A percentile compares a stretch with the other conserved stretches of the same genome.
Conservation (phyloP, 495 filamentous ascomycete species). For the Hypoxylon rickii region DNA sequence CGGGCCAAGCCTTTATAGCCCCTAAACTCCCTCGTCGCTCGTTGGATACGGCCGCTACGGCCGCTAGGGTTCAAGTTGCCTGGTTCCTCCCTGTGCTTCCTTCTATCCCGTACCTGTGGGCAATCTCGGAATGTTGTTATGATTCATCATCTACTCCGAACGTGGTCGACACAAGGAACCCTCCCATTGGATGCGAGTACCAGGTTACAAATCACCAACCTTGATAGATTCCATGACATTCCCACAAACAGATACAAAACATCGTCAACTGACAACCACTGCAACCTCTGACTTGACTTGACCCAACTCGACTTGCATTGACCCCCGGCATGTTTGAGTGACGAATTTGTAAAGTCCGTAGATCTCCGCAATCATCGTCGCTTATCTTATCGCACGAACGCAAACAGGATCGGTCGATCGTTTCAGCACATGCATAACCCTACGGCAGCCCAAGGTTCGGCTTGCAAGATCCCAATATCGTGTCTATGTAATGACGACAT, state of each 20-base stretch:
- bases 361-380: background rate
- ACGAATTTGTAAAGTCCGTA: background rate
- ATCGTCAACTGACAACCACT: background rate
- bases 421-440: constrained; percentile 24
- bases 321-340: background rate
- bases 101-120: no score
- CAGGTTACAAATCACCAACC: no score
- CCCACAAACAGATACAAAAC: background rate
- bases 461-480: background rate
- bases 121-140: no score
- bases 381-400: background rate
- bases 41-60: background rate
- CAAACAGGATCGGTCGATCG: background rate
- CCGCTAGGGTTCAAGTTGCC: background rate
- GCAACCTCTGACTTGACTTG: background rate
- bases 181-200: no score
- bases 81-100: no score
- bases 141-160: no score
- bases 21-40: no score
- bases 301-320: no score
- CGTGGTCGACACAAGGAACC: no score
- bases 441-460: background rate
- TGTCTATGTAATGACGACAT: constrained; percentile 19
- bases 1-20: background rate
- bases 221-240: background rate